Evolutionary conservation across 1,284 basidiomycete species (phyloP).

Genomic region (Kwoniella shivajii): DNA sequence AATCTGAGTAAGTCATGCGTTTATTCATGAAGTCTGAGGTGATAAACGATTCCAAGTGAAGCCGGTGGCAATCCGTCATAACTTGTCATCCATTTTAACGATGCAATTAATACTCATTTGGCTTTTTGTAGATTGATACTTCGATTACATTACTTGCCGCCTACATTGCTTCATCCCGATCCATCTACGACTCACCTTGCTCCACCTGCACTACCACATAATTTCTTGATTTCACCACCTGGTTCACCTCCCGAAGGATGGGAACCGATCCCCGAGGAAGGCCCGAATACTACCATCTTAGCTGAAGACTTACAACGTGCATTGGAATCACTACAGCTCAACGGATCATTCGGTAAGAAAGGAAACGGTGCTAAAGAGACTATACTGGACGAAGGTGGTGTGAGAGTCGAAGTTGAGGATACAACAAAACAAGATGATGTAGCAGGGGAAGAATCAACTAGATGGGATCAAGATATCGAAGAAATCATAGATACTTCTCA

Average conservation of each 20-base stretch:
- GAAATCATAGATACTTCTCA: slow-evolving; percentile 25
- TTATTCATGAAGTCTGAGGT: no score
- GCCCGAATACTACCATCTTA: slow-evolving; percentile 81
- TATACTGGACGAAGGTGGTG: slow-evolving; percentile 47
- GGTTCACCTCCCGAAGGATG: slow-evolving; percentile 98
- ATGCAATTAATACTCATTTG: neutral
- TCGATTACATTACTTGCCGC: slow-evolving; percentile 77
- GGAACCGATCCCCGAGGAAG: slow-evolving; percentile 89
- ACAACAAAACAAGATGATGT: slow-evolving; percentile 19
- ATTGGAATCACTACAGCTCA: slow-evolving; percentile 58
- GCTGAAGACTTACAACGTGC: slow-evolving; percentile 87
- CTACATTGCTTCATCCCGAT: slow-evolving; percentile 59
- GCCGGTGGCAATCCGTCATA: no score
- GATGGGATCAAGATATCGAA: slow-evolving; percentile 20
- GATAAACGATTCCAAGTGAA: no score
- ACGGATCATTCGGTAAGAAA: slow-evolving; percentile 15
- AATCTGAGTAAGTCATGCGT: no score
- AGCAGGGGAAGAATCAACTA: neutral
- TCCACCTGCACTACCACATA: slow-evolving; percentile 80
- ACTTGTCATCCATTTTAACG: no score
- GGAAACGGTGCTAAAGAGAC: slow-evolving; percentile 37
- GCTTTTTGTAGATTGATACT: slow-evolving; percentile 59
- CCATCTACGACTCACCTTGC: slow-evolving; percentile 61
- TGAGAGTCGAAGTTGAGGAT: slow-evolving; percentile 49
- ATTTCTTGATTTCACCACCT: slow-evolving; percentile 96